These are phyloP conservation scores for Middelhovenomyces tepae DNA, from an alignment of 805 yeast genomes.

Conservation along the genomic window DNA sequence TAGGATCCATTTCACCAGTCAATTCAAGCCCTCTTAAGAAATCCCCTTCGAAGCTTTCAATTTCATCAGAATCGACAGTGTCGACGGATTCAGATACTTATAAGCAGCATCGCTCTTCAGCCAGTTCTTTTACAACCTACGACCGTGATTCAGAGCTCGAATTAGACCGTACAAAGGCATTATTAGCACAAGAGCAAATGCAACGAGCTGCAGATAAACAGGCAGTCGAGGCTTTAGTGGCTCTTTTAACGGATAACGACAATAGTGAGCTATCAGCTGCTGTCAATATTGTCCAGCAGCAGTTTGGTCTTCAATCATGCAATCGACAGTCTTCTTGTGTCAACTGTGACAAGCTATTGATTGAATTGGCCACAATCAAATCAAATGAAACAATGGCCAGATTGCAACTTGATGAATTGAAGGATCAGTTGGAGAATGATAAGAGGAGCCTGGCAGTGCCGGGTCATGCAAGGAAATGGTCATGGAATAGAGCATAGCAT, in stretches of 20 bases:
- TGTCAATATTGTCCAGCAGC: conserved; percentile 1
- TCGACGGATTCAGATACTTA: too few relatives aligned
- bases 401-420: conserved; percentile 22
- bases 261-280: conserved; percentile 2
- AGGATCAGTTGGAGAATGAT: conserved; percentile 15
- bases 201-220: conserved; percentile 4
- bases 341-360: conserved; percentile 20
- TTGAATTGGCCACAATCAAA: conserved; percentile 24
- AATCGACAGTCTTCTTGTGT: neutral
- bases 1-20: conserved; percentile 1
- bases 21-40: conserved; percentile 2
- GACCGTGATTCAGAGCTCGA: conserved; percentile 10
- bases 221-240: conserved; percentile 1
- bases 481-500: too few relatives aligned
- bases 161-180: conserved; percentile 12
- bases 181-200: conserved; percentile 8
- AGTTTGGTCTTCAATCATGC: conserved; percentile 3
- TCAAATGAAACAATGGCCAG: conserved; percentile 24
- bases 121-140: conserved; percentile 1
- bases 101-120: conserved; percentile 1
- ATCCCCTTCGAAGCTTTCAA: neutral
- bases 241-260: neutral
- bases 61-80: conserved; percentile 7
- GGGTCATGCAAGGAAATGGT: too few relatives aligned
- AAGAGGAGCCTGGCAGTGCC: too few relatives aligned